Base-by-base conservation (phyloP, 2,329 filamentous ascomycete genomes). In the Nemania sp. region DNA sequence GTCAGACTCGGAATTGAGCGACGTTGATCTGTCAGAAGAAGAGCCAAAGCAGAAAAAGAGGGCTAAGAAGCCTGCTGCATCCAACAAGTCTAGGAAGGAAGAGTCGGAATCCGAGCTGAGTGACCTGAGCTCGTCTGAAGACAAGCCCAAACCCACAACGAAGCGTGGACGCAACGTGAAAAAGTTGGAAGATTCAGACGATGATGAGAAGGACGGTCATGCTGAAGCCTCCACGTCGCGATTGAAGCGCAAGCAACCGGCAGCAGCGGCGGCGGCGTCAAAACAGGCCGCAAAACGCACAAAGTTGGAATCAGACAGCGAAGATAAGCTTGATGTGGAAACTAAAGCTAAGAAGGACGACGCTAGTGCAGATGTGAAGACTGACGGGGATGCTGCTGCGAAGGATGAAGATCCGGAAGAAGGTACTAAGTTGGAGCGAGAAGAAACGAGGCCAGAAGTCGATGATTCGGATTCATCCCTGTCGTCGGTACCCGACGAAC, bases 401-500 rank as follows among this genome's bases (percentile, higher is more conserved):
- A 80, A 74, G 68, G 76, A 50, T 6, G 66, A 69, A 54, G 64
- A 68, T 69, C 63, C 68, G 35, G 68, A 75, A 63, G 67, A 75
- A 74, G 66, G 76, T 68, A 57, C 71, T 15, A 82, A 81, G 59
- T 32, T 73, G 17, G 80, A 81, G 60, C 43, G 52, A 5, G 37
- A 67, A 37, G 65, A 65, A 25, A 60, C 2, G n/a, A 71, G 72
- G 52, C 49, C 62, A 13, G 42, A 40, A 35, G 61, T 50, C 17
- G 62, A 70, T 20, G 70, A 74, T 58, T 73, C 71, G 7, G 60
- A 64, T 20, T 74, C 72, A 32, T 88, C 90, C 55, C 78, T 92
- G 74, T 94, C 90, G 0, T 83, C 85, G 3, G 81, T 97, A n/a
- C 78, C 95, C 42, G 93, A 97, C 71, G 90, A 94, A 65, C 81